Conservation (phyloP, 192 early-diverging fungal species). For the Cetraspora pellucida region DNA sequence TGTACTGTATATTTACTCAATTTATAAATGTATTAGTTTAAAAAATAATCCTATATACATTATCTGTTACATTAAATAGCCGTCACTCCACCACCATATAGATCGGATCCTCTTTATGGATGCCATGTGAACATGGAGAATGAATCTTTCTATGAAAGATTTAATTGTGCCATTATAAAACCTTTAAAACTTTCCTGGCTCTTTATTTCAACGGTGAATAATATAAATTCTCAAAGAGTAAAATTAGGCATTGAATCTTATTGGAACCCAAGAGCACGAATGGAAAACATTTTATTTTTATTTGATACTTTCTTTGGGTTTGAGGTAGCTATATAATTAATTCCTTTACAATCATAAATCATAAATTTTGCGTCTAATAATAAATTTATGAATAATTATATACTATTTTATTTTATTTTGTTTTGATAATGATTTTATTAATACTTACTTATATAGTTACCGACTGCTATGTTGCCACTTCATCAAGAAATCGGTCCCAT, state of each 20-base stretch:
- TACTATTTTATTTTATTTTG: too few relatives aligned
- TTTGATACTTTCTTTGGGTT: constrained; percentile 28
- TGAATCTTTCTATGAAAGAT: constrained; percentile 11
- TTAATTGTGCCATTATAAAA: not conserved
- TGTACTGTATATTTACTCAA: not conserved
- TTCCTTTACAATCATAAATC: too few relatives aligned
- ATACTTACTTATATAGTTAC: too few relatives aligned
- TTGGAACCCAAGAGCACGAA: not conserved
- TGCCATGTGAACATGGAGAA: too few relatives aligned
- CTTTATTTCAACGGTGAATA: not conserved
- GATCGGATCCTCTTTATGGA: constrained; percentile 6
- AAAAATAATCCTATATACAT: too few relatives aligned
- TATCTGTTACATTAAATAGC: too few relatives aligned
- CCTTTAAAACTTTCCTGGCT: not conserved
- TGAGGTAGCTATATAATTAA: constrained; percentile 4
- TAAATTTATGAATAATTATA: too few relatives aligned
- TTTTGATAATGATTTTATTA: too few relatives aligned
- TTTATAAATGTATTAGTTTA: too few relatives aligned
- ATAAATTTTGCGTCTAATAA: too few relatives aligned
- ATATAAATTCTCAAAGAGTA: not conserved
- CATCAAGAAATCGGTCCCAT: constrained; percentile 40
- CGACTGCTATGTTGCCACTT: too few relatives aligned
- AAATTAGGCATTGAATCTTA: not conserved
- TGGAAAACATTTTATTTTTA: constrained; percentile 14
- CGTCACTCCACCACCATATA: not conserved